phyloP scores from a whole-genome alignment of 2,329 filamentous ascomycete genomes.

The Diaporthe humulicola region DNA sequence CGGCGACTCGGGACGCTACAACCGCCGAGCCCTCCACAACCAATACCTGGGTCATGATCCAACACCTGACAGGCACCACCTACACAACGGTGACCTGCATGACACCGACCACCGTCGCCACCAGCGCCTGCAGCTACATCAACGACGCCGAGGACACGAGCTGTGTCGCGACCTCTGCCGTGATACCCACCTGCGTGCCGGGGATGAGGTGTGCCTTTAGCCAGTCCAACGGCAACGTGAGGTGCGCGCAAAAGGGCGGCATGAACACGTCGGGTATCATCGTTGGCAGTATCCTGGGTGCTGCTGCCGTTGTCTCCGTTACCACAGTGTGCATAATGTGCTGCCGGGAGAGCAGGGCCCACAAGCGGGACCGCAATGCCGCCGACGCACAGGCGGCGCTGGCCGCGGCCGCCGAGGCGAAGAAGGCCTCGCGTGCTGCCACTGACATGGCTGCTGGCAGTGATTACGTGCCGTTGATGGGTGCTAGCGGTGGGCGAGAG shows the following conservation, averaged over 20 bases:
- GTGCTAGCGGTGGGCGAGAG: background rate
- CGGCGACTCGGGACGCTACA: slow-evolving; percentile 10
- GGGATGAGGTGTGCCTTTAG: slow-evolving; percentile 61
- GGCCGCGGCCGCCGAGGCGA: background rate
- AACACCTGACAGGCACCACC: slow-evolving; percentile 42
- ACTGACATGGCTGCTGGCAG: background rate
- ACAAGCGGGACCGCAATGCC: slow-evolving; percentile 58
- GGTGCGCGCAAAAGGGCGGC: slow-evolving; percentile 55
- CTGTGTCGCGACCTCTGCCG: slow-evolving; percentile 55
- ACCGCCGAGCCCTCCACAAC: slow-evolving; percentile 37
- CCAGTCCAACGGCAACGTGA: slow-evolving; percentile 54
- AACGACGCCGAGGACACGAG: slow-evolving; percentile 48
- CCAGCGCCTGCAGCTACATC: slow-evolving; percentile 56
- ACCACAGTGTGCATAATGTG: slow-evolving; percentile 62
- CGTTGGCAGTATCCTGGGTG: slow-evolving; percentile 62
- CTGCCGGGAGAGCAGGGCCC: slow-evolving; percentile 62
- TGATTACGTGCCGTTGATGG: slow-evolving; percentile 13
- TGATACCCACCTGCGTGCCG: slow-evolving; percentile 55
- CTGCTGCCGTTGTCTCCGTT: slow-evolving; percentile 54
- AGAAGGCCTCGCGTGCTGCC: slow-evolving; percentile 2
- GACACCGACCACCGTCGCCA: slow-evolving; percentile 52
- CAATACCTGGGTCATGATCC: slow-evolving; percentile 37
- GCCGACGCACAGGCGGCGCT: slow-evolving; percentile 60
- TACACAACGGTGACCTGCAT: slow-evolving; percentile 50
- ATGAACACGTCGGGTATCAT: slow-evolving; percentile 61